Evolutionary conservation across 495 filamentous ascomycete genomes (phyloP).

Genomic region (Achaetomiella virescens): DNA sequence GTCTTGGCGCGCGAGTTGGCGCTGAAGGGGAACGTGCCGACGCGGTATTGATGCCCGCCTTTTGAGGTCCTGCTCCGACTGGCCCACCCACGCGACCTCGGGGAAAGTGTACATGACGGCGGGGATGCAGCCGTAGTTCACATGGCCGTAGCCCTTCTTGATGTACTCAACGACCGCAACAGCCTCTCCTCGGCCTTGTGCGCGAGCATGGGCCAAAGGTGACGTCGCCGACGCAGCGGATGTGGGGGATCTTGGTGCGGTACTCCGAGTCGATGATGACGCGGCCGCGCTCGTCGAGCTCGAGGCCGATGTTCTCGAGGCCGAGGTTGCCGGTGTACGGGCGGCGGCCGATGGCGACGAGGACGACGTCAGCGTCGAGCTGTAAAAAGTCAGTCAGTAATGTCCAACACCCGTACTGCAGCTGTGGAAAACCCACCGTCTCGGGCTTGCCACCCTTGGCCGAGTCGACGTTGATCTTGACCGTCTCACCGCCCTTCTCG

Average conservation of each 20-base stretch:
- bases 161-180: slow-evolving; percentile 94
- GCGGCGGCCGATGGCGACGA: slow-evolving; percentile 92
- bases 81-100: slow-evolving; percentile 97
- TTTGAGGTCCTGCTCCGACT: slow-evolving; percentile 96
- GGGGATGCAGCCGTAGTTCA: slow-evolving; percentile 97
- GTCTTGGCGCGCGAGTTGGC: slow-evolving; percentile 98
- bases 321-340: slow-evolving; percentile 89
- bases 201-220: slow-evolving; percentile 98
- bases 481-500: slow-evolving; percentile 65
- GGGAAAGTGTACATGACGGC: slow-evolving; percentile 99
- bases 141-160: slow-evolving; percentile 93
- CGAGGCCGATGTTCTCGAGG: slow-evolving; percentile 89
- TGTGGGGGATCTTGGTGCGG: slow-evolving; percentile 93
- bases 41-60: slow-evolving; percentile 80
- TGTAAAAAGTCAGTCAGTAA: slow-evolving; percentile 30
- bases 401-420: not conserved
- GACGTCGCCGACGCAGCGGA: slow-evolving; percentile 91
- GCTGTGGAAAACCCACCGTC: slow-evolving; percentile 60
- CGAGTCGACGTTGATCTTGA: slow-evolving; percentile 80
- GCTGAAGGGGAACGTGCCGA: slow-evolving; percentile 91
- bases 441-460: slow-evolving; percentile 95
- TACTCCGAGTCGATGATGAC: slow-evolving; percentile 97
- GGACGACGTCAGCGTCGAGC: slow-evolving; percentile 92
- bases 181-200: slow-evolving; percentile 99
- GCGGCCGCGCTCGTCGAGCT: slow-evolving; percentile 88